phyloP scores from a whole-genome alignment of 106 monocot species.

The Acorus gramineus region DNA sequence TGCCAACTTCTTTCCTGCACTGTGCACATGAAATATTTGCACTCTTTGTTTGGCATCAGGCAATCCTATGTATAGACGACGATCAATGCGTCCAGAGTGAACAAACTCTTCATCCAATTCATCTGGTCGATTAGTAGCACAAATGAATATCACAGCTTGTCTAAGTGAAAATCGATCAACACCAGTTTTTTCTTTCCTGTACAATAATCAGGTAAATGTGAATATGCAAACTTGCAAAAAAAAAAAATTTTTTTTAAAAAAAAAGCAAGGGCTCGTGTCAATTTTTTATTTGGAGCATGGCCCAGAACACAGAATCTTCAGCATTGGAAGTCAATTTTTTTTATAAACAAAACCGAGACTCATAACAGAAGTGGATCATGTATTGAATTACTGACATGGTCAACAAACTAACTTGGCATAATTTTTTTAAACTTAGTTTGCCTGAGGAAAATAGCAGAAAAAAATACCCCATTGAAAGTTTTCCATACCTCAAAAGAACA shows the following conservation, averaged over 20 bases:
- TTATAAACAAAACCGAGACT: too few species aligned
- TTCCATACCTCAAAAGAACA: too few species aligned
- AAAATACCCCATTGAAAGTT: too few species aligned
- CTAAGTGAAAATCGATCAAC: slow-evolving; percentile 75
- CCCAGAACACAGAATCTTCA: too few species aligned
- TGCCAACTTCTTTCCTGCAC: slow-evolving; percentile 56
- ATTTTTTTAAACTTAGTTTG: too few species aligned
- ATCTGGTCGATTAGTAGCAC: slow-evolving; percentile 86
- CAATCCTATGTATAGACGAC: slow-evolving; percentile 64
- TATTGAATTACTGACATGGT: too few species aligned
- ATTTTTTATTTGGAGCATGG: too few species aligned
- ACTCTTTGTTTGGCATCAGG: slow-evolving; percentile 74
- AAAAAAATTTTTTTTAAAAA: slow-evolving; percentile 2
- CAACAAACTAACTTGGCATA: too few species aligned
- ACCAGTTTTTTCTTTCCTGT: slow-evolving; percentile 76
- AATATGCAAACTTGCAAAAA: background rate
- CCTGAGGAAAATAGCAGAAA: too few species aligned
- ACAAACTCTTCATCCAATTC: slow-evolving; percentile 80
- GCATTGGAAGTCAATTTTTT: too few species aligned
- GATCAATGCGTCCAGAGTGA: slow-evolving; percentile 67
- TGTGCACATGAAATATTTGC: slow-evolving; percentile 65
- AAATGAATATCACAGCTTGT: slow-evolving; percentile 83
- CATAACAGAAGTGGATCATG: too few species aligned
- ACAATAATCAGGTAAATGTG: slow-evolving; percentile 3
- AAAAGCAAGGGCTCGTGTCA: too few species aligned